A percentile compares a stretch with the other conserved stretches of the same genome.
Conservation (phyloP, 2,329 filamentous ascomycete species). For the Onygena corvina region DNA sequence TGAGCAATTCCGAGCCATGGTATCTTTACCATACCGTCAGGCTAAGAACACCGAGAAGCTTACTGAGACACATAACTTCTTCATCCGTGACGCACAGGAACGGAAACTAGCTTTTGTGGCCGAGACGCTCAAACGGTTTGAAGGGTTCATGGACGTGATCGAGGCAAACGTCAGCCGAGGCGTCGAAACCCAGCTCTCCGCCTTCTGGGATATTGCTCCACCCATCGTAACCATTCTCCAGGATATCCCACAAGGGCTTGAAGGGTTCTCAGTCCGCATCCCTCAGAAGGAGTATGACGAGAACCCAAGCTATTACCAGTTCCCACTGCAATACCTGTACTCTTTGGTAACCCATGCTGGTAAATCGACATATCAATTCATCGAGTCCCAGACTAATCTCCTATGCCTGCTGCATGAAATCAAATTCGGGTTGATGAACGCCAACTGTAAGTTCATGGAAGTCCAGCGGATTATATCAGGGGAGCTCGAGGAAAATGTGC, state of each 20-base stretch:
- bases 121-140: conserved; percentile 59
- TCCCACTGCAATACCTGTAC: conserved; percentile 84
- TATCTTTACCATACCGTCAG: conserved; percentile 68
- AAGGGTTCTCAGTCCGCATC: conserved; percentile 60
- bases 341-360: conserved; percentile 74
- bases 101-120: conserved; percentile 59
- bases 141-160: conserved; percentile 65
- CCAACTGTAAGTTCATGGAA: conserved; percentile 55
- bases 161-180: conserved; percentile 77
- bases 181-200: conserved; percentile 80
- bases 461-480: conserved; percentile 45
- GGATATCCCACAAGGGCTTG: conserved; percentile 52
- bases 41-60: conserved; percentile 65
- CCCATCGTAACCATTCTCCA: conserved; percentile 65
- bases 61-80: conserved; percentile 67
- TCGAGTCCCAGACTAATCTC: conserved; percentile 85
- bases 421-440: conserved; percentile 61
- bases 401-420: conserved; percentile 85
- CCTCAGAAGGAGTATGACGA: conserved; percentile 69
- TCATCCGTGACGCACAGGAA: conserved; percentile 62
- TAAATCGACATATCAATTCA: conserved; percentile 92
- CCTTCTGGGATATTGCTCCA: conserved; percentile 96
- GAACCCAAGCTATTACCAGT: conserved; percentile 66
- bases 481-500: conserved; percentile 32
- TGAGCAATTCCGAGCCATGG: conserved; percentile 71